Conservation (phyloP, 495 filamentous ascomycete species). For the Penicillium egyptiacum region DNA sequence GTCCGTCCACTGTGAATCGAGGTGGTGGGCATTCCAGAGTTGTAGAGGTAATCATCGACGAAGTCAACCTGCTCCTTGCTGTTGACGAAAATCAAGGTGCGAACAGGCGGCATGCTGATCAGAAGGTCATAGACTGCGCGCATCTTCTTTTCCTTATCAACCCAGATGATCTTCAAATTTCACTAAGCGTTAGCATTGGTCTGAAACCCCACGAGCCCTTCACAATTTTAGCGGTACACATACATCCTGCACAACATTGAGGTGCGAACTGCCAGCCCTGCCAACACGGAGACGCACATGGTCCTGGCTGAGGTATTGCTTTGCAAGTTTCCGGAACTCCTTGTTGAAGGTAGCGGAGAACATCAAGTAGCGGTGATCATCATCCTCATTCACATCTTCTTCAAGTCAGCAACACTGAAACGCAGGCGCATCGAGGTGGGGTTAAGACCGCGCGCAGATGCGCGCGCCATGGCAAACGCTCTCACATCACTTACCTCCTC, state of each 20-base stretch:
- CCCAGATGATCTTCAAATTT: conserved; percentile 54
- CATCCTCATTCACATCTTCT: conserved; percentile 70
- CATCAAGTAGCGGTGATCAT: conserved; percentile 81
- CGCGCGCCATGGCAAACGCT: neutral
- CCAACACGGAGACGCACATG: conserved; percentile 81
- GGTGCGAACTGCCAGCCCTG: conserved; percentile 74
- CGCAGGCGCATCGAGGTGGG: neutral
- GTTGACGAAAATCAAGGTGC: conserved; percentile 94
- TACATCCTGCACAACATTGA: conserved; percentile 72
- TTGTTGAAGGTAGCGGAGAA: conserved; percentile 93
- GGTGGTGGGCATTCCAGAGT: conserved; percentile 72
- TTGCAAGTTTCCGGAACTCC: conserved; percentile 70
- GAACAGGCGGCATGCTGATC: conserved; percentile 60
- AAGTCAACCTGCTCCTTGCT: conserved; percentile 70
- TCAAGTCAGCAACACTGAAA: conserved; percentile 19
- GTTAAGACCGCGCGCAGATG: no score
- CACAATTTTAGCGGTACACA: conserved; percentile 1
- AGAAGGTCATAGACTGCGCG: conserved; percentile 72
- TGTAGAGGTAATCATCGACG: conserved; percentile 84
- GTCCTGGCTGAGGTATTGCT: conserved; percentile 65
- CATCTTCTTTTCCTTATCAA: conserved; percentile 62
- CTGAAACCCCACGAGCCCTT: neutral
- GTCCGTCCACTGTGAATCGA: conserved; percentile 87
- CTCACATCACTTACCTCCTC: conserved; percentile 62
- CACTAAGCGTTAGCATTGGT: neutral